Base-by-base conservation (phyloP, 1,139 yeast genomes). In the Nakaseomyces nivariensis region DNA sequence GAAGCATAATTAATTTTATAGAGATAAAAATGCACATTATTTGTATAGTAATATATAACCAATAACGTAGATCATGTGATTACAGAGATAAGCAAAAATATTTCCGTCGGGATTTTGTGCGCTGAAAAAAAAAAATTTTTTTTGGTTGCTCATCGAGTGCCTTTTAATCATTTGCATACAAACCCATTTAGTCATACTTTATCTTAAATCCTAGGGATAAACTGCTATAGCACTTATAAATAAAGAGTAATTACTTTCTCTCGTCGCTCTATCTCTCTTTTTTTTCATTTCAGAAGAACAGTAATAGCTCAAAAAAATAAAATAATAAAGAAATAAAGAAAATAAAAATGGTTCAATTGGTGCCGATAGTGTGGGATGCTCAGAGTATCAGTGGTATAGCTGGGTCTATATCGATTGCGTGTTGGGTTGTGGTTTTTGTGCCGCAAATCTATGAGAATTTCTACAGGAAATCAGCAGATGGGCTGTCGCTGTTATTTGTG, bases 361-460 rank as follows among this genome's bases (percentile, higher is more conserved):
- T 84, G 32, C 86, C 88, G 10, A 78, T 82, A 33, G 74, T 77
- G 37, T 70, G 85, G 51, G 86, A 82, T 59, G 81, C 88, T n/a
- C 80, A 81, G 58, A 86, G 87, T 9, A 79, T 88, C 38, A 84
- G 94, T 63, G 96, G 95, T 4, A 85, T 88, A 53, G 79, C 92
- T 25, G 96, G 96, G 25, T 85, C 95, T 26, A 87, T 92, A 45
- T 90, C 97, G 17, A 78, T 92, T 43, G 96, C 97, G 22, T 92
- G 97, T 67, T 92, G 98, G 98, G 85, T 92, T 55, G 89, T 92
- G 49, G 97, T 92, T 26, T 92, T 92, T 72, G 95, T 96, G 40
- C 98, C 98, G 13, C 98, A 92, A 65, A 84, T 92, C 44, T 90
- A 88, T 67, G 97, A 92, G 64, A 90, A 90, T 64, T 89, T 86